phyloP scores from a whole-genome alignment of 2,329 filamentous ascomycete genomes.

The Metarhizium album region DNA sequence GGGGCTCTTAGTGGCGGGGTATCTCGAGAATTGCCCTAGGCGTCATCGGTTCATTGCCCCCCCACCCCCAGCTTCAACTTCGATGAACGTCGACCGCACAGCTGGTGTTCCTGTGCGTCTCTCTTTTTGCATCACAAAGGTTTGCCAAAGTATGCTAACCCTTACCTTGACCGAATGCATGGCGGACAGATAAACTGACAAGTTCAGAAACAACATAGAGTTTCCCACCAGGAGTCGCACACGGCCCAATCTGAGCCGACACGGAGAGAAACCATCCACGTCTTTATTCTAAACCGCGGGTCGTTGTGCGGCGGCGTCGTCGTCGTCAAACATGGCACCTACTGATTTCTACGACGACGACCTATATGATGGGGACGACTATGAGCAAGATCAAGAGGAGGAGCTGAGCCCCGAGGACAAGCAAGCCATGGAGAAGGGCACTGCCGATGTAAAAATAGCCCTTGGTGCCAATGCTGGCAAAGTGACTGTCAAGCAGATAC shows the following conservation, averaged over 20 bases:
- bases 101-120: background rate
- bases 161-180: background rate
- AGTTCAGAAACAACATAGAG: background rate
- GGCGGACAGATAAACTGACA: background rate
- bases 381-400: conserved; percentile 34
- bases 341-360: conserved; percentile 34
- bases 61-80: background rate
- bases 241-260: background rate
- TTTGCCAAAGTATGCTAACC: background rate
- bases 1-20: too few species aligned
- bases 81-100: background rate
- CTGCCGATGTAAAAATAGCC: conserved; percentile 51
- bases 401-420: conserved; percentile 38
- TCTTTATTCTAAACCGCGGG: background rate
- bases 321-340: conserved; percentile 11
- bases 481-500: conserved; percentile 56
- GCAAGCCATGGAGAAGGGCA: conserved; percentile 50
- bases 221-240: background rate
- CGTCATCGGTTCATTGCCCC: background rate
- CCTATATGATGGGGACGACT: conserved; percentile 36
- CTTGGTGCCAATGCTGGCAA: conserved; percentile 51
- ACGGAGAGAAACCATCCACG: background rate
- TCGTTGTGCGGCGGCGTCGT: background rate
- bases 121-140: background rate
- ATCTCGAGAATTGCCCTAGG: background rate